Conservation (phyloP, 2,329 filamentous ascomycete genomes). For the Fusarium sp. region DNA sequence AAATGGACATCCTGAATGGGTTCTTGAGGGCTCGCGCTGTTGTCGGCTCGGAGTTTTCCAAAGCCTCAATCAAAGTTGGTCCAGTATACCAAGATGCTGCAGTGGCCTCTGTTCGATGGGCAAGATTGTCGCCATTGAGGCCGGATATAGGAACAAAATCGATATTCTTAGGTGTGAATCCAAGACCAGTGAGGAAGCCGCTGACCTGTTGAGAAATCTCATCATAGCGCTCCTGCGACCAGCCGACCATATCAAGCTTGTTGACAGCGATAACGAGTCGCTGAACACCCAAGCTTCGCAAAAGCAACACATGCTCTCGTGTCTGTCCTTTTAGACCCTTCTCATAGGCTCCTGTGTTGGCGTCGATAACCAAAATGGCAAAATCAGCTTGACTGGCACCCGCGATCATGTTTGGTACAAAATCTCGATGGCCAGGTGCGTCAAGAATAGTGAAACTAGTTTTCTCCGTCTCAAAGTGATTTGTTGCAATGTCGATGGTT, state of each 20-base stretch:
- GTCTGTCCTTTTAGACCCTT: slow-evolving; percentile 94
- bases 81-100: slow-evolving; percentile 83
- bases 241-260: slow-evolving; percentile 89
- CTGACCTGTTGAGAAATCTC: slow-evolving; percentile 87
- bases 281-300: slow-evolving; percentile 91
- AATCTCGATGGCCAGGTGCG: slow-evolving; percentile 93
- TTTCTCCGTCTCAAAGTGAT: slow-evolving; percentile 89
- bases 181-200: slow-evolving; percentile 83
- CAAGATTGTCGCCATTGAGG: slow-evolving; percentile 88
- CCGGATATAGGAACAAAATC: slow-evolving; percentile 92
- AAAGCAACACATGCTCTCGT: slow-evolving; percentile 88
- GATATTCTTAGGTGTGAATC: slow-evolving; percentile 84
- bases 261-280: slow-evolving; percentile 92
- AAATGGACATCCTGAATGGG: slow-evolving; percentile 86
- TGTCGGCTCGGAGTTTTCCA: slow-evolving; percentile 84
- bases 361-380: slow-evolving; percentile 93
- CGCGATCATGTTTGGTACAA: slow-evolving; percentile 99
- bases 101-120: slow-evolving; percentile 65
- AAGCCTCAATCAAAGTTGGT: slow-evolving; percentile 81
- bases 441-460: slow-evolving; percentile 95
- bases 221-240: slow-evolving; percentile 85
- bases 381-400: slow-evolving; percentile 96
- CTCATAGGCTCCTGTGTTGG: slow-evolving; percentile 90
- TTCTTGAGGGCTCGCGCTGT: slow-evolving; percentile 75
- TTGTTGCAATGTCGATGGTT: slow-evolving; percentile 96